phyloP scores from a whole-genome alignment of 352 stramenopile species.

The Globisporangium yorkense region DNA sequence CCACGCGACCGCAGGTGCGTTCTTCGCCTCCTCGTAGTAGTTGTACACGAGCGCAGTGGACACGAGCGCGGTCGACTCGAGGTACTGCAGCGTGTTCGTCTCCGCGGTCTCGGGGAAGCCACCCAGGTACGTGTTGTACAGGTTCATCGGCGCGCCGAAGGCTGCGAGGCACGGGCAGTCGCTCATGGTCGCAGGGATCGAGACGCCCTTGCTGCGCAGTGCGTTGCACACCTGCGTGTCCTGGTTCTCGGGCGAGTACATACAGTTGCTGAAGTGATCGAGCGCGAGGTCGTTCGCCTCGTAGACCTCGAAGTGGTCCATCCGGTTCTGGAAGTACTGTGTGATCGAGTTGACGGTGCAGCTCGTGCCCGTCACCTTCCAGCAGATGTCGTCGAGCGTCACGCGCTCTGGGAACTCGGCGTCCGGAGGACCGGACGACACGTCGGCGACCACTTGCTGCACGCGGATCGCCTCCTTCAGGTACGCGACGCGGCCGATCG shows the following conservation, averaged over 20 bases:
- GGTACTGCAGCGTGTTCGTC: constrained; percentile 43
- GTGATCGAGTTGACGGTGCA: constrained; percentile 58
- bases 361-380: constrained; percentile 37
- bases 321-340: constrained; percentile 60
- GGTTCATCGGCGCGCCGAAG: constrained; percentile 62
- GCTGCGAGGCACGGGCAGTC: constrained; percentile 55
- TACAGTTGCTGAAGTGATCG: constrained; percentile 34
- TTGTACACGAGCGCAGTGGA: constrained; percentile 59
- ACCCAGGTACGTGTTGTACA: constrained; percentile 64
- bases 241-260: constrained; percentile 32
- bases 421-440: constrained; percentile 6
- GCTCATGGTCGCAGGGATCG: constrained; percentile 50
- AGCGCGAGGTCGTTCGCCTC: constrained; percentile 33
- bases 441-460: constrained; percentile 26
- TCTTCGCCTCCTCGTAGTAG: constrained; percentile 39
- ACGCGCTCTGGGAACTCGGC: constrained; percentile 19
- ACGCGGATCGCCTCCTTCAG: constrained; percentile 42
- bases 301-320: constrained; percentile 57
- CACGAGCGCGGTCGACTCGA: constrained; percentile 40
- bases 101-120: constrained; percentile 42
- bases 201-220: constrained; percentile 19
- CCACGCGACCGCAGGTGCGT: constrained; percentile 50
- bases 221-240: constrained; percentile 38
- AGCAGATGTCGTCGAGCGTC: constrained; percentile 41
- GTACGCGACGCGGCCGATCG: constrained; percentile 30